These are phyloP conservation scores for Eragrostis curvula DNA, from an alignment of 176 grass and related monocot species.

Conservation along the genomic window DNA sequence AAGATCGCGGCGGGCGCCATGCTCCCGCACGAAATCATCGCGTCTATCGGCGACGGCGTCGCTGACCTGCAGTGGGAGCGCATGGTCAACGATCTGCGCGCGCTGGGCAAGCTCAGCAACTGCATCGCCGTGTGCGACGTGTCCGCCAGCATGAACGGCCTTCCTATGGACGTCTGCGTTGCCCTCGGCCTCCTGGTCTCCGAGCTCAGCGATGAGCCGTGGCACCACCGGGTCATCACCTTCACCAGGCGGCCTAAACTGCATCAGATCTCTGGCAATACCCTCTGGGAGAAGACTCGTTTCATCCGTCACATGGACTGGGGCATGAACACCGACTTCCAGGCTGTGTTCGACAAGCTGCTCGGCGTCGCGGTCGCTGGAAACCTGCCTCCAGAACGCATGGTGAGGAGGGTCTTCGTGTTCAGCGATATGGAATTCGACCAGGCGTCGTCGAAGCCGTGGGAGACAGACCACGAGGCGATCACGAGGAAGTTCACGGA, in stretches of 20 bases:
- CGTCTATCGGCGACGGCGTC: conserved; percentile 34
- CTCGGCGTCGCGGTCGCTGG: not conserved
- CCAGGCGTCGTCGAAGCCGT: conserved; percentile 50
- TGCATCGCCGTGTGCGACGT: conserved; percentile 81
- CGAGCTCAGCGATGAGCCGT: conserved; percentile 69
- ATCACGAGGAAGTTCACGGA: conserved; percentile 57
- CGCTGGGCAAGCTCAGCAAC: conserved; percentile 51
- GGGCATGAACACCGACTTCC: not conserved
- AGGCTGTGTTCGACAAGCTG: conserved; percentile 67
- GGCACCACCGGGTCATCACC: conserved; percentile 48
- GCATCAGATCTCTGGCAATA: not conserved
- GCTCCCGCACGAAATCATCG: conserved; percentile 68
- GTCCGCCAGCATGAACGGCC: conserved; percentile 59
- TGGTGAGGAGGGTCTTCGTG: conserved; percentile 59
- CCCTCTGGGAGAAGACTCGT: conserved; percentile 37
- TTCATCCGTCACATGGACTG: conserved; percentile 42
- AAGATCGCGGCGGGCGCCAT: conserved; percentile 73
- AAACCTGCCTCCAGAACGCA: not conserved
- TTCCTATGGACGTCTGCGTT: conserved; percentile 64
- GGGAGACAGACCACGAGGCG: conserved; percentile 88
- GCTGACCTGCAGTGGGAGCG: conserved; percentile 72
- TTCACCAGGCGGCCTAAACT: too few relatives aligned
- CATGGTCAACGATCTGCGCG: conserved; percentile 56
- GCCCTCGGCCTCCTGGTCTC: conserved; percentile 73
- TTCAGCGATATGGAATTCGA: conserved; percentile 98